Evolutionary conservation across 306 rosid species (phyloP).

Genomic region (Hippophae rhamnoides): DNA sequence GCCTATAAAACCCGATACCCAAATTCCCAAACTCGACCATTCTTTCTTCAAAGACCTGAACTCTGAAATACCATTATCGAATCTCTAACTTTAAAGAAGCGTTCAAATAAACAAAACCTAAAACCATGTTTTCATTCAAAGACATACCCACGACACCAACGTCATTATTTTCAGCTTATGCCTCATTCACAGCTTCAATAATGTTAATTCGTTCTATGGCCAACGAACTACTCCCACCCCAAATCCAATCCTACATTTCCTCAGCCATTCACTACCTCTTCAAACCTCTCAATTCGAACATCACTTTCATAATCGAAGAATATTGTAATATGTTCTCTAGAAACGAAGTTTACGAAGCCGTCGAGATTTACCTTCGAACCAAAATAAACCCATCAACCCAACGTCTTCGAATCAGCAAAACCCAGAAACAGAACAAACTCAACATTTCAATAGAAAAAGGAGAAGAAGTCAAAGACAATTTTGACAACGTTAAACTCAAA

Average conservation of each 20-base stretch:
- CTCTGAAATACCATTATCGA: too few relatives aligned
- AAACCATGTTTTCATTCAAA: background rate
- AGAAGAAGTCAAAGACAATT: background rate
- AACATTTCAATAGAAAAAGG: background rate
- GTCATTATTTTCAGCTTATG: constrained; percentile 26
- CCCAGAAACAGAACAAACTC: background rate
- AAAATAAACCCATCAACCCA: background rate
- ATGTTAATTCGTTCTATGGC: constrained; percentile 25
- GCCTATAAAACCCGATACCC: too few relatives aligned
- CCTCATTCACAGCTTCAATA: constrained; percentile 15
- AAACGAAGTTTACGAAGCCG: background rate
- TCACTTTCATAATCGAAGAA: constrained; percentile 9
- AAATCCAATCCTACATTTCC: constrained; percentile 15
- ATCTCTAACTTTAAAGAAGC: too few relatives aligned
- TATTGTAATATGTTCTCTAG: background rate
- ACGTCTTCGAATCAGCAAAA: background rate
- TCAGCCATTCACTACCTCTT: constrained; percentile 14
- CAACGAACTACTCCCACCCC: constrained; percentile 16
- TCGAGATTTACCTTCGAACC: background rate
- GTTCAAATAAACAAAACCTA: too few relatives aligned
- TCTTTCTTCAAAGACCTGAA: too few relatives aligned
- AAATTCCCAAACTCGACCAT: too few relatives aligned
- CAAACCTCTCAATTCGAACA: constrained; percentile 9
- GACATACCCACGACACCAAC: constrained; percentile 16
- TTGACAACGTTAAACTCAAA: background rate